phyloP scores from a whole-genome alignment of 73 alveolate species.

The Durusdinium trenchii region DNA sequence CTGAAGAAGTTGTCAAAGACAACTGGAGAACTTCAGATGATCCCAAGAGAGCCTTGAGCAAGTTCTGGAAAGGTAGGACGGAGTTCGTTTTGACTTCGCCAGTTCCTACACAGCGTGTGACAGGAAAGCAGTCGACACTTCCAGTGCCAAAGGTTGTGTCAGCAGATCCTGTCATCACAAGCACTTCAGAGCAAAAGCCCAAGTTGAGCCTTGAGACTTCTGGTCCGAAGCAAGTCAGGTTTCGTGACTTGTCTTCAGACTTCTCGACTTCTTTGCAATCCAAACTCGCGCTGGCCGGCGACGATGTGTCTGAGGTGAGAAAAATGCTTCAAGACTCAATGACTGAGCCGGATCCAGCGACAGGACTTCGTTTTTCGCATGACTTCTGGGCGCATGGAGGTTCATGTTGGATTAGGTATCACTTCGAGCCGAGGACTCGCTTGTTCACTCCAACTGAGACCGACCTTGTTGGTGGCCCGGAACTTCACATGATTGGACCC shows the following conservation, averaged over 20 bases:
- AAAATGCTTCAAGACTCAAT: background rate
- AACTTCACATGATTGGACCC: background rate
- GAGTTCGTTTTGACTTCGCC: background rate
- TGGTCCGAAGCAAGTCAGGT: background rate
- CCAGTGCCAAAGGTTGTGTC: constrained; percentile 6
- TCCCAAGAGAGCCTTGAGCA: background rate
- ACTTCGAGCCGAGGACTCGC: background rate
- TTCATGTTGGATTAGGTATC: background rate
- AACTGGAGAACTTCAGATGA: constrained; percentile 2
- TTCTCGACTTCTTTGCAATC: background rate
- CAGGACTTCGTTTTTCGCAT: background rate
- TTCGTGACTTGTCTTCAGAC: background rate
- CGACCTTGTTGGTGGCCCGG: constrained; percentile 8
- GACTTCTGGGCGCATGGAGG: background rate
- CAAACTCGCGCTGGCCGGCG: background rate
- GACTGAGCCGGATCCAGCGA: constrained; percentile 8
- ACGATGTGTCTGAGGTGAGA: background rate
- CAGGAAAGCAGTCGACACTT: background rate
- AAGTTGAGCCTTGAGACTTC: background rate
- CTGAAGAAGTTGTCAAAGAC: background rate
- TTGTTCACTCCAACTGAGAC: constrained; percentile 15
- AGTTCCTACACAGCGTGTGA: background rate
- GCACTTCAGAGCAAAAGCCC: background rate
- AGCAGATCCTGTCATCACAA: background rate
- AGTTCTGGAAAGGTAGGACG: background rate